These are phyloP conservation scores for Fusarium graminum DNA, from an alignment of 2,329 filamentous ascomycete genomes.

Conservation along the genomic window DNA sequence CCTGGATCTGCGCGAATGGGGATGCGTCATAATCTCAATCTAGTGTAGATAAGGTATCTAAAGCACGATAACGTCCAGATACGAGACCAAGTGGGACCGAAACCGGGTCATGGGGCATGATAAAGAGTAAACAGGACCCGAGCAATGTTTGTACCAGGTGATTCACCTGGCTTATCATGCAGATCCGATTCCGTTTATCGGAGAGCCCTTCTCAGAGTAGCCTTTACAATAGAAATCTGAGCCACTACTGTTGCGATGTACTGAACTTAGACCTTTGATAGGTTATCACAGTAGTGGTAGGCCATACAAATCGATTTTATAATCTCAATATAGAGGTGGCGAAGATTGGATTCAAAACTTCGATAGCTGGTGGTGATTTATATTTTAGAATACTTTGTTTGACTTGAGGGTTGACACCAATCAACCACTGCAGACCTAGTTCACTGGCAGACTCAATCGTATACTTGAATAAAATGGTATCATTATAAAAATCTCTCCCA, in stretches of 20 bases:
- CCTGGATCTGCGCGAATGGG: constrained; percentile 15
- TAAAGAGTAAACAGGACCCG: constrained; percentile 32
- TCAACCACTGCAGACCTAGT: not conserved
- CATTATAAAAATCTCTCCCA: constrained; percentile 6
- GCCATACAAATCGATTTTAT: too few relatives aligned
- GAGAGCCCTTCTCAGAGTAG: not conserved
- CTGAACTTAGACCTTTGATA: too few relatives aligned
- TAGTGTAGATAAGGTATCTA: constrained; percentile 9
- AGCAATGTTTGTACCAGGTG: not conserved
- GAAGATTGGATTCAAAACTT: too few relatives aligned
- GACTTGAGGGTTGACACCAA: not conserved
- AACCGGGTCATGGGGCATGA: constrained; percentile 20
- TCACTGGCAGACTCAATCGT: not conserved
- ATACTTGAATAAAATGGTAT: constrained; percentile 17
- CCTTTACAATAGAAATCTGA: too few relatives aligned
- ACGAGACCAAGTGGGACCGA: constrained; percentile 18
- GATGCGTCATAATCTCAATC: not conserved
- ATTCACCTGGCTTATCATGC: not conserved
- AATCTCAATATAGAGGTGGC: too few relatives aligned
- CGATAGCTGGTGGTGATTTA: too few relatives aligned
- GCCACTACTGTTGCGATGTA: too few relatives aligned
- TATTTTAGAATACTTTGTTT: too few relatives aligned
- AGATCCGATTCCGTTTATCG: constrained; percentile 1
- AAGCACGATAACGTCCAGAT: constrained; percentile 7
- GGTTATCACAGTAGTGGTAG: too few relatives aligned